These are phyloP conservation scores for Tarenaya hassleriana DNA, from an alignment of 345 rosid genomes.

Conservation along the genomic window DNA sequence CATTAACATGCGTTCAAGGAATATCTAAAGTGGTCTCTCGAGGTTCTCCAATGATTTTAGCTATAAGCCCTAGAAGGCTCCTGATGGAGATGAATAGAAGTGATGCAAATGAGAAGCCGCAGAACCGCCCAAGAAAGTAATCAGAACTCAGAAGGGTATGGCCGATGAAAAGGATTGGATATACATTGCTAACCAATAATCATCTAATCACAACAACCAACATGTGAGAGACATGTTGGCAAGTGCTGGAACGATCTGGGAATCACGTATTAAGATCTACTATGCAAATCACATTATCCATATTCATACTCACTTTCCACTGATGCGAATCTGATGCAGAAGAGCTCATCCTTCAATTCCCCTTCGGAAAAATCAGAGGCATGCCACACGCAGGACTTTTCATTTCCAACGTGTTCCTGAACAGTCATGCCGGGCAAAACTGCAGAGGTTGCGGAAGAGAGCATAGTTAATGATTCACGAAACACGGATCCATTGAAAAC, in stretches of 20 bases:
- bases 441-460: constrained; percentile 15
- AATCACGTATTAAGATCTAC: not conserved
- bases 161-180: not conserved
- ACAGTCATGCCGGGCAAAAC: constrained; percentile 44
- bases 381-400: constrained; percentile 68
- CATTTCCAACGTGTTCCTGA: constrained; percentile 69
- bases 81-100: not conserved
- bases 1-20: not conserved
- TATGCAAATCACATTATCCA: not conserved
- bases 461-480: not conserved
- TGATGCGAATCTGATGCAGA: constrained; percentile 70
- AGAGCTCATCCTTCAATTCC: constrained; percentile 65
- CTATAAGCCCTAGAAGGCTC: not conserved
- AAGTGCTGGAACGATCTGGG: not conserved
- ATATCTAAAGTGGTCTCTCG: not conserved
- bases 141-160: constrained; percentile 1
- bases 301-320: constrained; percentile 49
- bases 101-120: not conserved
- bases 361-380: constrained; percentile 60
- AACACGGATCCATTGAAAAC: constrained; percentile 7
- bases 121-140: not conserved
- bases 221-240: not conserved
- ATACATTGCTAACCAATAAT: not conserved
- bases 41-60: constrained; percentile 4
- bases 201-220: not conserved